These are phyloP conservation scores for Amylostereum areolatum DNA, from an alignment of 1,284 basidiomycete species.

Conservation along the genomic window DNA sequence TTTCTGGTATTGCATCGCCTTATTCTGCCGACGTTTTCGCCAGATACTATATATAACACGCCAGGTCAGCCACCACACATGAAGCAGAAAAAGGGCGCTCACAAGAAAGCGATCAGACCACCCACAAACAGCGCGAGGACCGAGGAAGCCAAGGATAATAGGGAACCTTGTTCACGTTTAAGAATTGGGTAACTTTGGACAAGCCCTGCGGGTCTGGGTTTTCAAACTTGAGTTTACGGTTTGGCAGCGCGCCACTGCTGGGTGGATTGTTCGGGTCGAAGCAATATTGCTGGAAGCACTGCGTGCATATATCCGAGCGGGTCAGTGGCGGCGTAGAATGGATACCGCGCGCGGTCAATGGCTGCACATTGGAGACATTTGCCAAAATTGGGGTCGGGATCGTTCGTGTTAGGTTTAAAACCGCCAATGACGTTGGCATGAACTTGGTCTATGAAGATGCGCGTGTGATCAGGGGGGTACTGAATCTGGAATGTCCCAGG, in stretches of 20 bases:
- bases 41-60: constrained; percentile 1
- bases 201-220: constrained; percentile 46
- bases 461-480: constrained; percentile 41
- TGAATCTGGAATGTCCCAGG: constrained; percentile 42
- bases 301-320: constrained; percentile 38
- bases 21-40: constrained; percentile 8
- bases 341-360: constrained; percentile 46
- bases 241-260: constrained; percentile 34
- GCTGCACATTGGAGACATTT: constrained; percentile 49
- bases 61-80: not conserved
- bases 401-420: constrained; percentile 48
- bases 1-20: constrained; percentile 4
- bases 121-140: constrained; percentile 21
- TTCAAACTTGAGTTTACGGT: constrained; percentile 37
- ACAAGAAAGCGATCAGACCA: no score
- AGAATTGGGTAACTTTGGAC: constrained; percentile 30
- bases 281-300: constrained; percentile 51
- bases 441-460: constrained; percentile 48
- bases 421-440: constrained; percentile 46
- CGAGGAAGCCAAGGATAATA: constrained; percentile 37
- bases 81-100: constrained; percentile 15
- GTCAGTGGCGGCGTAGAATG: constrained; percentile 25
- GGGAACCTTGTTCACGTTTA: constrained; percentile 33
- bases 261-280: constrained; percentile 43
- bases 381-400: constrained; percentile 44